Base-by-base conservation (phyloP, 208 protist genomes). In the Endotrypanum monterogeii region DNA sequence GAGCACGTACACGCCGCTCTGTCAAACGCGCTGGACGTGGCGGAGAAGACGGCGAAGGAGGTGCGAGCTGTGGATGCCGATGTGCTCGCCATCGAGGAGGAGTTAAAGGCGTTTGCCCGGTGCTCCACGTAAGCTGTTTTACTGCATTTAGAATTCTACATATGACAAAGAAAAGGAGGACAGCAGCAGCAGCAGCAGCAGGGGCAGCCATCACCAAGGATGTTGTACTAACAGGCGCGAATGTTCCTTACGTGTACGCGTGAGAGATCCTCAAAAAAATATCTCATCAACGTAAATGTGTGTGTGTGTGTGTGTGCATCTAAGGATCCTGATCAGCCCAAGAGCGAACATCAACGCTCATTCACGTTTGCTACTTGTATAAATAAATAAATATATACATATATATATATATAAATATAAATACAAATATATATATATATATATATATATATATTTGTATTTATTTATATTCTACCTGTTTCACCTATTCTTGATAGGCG, bases 1-100 rank as follows among this genome's bases (percentile, higher is more conserved):
- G 60, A 84, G 54, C 48, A 80, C 60, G 86, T 89, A 30, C 87
- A 94, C 61, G 82, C 84, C 3, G 79, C 83, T 9, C 71, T 91
- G 37, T 66, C 57, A 46, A 65, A 74, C n/a, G 84, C 83, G 50
- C 58, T 91, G 2, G 72, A 74, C 2, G 58, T 75, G 20, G 80
- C 82, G 3, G 81, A 87, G 71, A 58, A 80, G 48, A 51, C 28
- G 30, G 76, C 63, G 51, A 80, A 80, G 70, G 56, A 55, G 35
- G 70, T 68, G 28, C 84, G 87, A 20, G 56, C 62, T 2, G 65
- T 87, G 8, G 66, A 75, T 50, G 82, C 87, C 39, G 69, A 78
- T 39, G 52, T 83, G 1, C 62, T 73, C 8, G 79, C 57, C 23
- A 80, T 89, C 23, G 63, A 84, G 66, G 75, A 70, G 60, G 79